Conservation (phyloP, 2,329 filamentous ascomycete genomes). For the Colletotrichum sp. region DNA sequence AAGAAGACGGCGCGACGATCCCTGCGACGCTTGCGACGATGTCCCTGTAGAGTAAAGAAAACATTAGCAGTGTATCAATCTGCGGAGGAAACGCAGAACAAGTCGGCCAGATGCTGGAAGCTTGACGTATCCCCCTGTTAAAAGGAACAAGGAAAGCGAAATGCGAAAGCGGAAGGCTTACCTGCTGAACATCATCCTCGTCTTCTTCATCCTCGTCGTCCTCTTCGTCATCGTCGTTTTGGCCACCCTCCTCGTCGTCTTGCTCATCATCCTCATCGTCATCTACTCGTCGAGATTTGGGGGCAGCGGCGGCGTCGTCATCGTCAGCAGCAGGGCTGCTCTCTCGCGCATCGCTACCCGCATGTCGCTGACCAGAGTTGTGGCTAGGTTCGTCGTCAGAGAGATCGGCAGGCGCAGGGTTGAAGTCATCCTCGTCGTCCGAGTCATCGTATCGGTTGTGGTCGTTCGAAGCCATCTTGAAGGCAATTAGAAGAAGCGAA, state of each 20-base stretch:
- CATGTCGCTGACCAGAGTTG: constrained; percentile 38
- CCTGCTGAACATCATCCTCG: constrained; percentile 71
- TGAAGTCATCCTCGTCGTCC: constrained; percentile 88
- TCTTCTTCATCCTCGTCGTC: constrained; percentile 41
- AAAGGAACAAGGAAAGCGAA: not conserved
- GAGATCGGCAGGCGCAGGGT: constrained; percentile 75
- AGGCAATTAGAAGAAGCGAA: not conserved
- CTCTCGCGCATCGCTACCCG: constrained; percentile 50
- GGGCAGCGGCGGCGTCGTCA: constrained; percentile 34
- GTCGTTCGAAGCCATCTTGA: constrained; percentile 53
- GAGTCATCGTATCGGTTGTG: constrained; percentile 61
- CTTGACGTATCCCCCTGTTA: not conserved
- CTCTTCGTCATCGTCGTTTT: constrained; percentile 37
- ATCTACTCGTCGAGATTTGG: constrained; percentile 26
- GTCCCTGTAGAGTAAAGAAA: constrained; percentile 44
- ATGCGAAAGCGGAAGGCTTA: constrained; percentile 30
- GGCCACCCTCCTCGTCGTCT: constrained; percentile 43
- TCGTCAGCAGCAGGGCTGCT: constrained; percentile 45
- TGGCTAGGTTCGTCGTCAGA: constrained; percentile 72
- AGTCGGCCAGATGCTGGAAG: not conserved
- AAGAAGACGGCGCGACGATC: constrained; percentile 85
- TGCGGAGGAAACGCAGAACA: not conserved
- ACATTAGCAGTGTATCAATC: not conserved
- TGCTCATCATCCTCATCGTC: constrained; percentile 47
- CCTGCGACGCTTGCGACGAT: constrained; percentile 82